Evolutionary conservation across 768 basidiomycete genomes (phyloP).

Genomic region (Suillus ampliporus): DNA sequence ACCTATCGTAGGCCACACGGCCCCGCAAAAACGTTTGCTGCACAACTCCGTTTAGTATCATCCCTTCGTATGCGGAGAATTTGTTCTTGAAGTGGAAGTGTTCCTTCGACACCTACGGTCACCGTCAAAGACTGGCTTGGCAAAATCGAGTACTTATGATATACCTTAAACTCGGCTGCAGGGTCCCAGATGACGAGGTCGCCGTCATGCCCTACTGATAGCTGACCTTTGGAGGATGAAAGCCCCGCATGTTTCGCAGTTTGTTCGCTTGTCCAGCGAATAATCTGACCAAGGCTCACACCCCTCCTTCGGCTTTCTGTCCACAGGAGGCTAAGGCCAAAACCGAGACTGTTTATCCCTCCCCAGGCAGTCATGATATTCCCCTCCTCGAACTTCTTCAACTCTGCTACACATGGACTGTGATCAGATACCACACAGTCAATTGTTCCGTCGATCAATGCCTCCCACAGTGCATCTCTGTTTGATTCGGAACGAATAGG

Average conservation of each 20-base stretch:
- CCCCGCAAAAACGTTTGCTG: slow-evolving; percentile 84
- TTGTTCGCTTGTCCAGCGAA: slow-evolving; percentile 76
- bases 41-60: slow-evolving; percentile 71
- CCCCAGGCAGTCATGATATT: slow-evolving; percentile 94
- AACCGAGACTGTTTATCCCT: slow-evolving; percentile 88
- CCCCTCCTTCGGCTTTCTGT: slow-evolving; percentile 68
- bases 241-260: slow-evolving; percentile 86
- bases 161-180: slow-evolving; percentile 48
- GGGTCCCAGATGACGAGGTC: slow-evolving; percentile 90
- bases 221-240: slow-evolving; percentile 67
- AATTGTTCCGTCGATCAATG: slow-evolving; percentile 80
- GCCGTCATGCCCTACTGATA: slow-evolving; percentile 79
- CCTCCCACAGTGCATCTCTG: slow-evolving; percentile 79
- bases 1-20: slow-evolving; percentile 60
- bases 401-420: slow-evolving; percentile 82
- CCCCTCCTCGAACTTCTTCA: slow-evolving; percentile 81
- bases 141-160: slow-evolving; percentile 11
- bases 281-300: slow-evolving; percentile 60
- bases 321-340: slow-evolving; percentile 90
- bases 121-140: slow-evolving; percentile 15
- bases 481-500: slow-evolving; percentile 83
- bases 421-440: slow-evolving; percentile 97
- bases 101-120: slow-evolving; percentile 76
- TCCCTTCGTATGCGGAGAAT: slow-evolving; percentile 86
- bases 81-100: slow-evolving; percentile 91